Base-by-base conservation (phyloP, 306 rosid genomes). In the Vigna radiata region DNA sequence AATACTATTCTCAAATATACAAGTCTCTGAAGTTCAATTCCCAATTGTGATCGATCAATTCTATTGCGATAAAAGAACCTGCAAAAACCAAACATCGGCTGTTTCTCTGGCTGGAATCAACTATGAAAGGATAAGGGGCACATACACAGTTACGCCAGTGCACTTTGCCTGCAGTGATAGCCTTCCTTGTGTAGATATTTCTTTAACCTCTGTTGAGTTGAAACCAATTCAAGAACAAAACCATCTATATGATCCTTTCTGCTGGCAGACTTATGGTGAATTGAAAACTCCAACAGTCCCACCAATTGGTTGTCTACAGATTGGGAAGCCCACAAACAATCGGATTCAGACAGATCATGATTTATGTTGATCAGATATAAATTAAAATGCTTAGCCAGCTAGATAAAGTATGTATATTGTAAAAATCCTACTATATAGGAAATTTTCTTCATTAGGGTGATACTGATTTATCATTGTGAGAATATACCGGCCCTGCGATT, bases 131-230 rank as follows among this genome's bases (percentile, higher is more conserved):
- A 91, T 96, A 63, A 84, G 80, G 64, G 99, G 99, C 25, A 96
- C 99, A 44, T 85, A 85, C 76, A 92, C 98, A 5, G 98, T 92
- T 70, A 96, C 89, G 76, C 99, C 89, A 7, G 97, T 91, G 23
- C 96, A 92, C 77, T 93, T 96, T 55, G 99, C 99, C 47, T 96
- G 99, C 59, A 96, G 99, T 58, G 99, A 96, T 84, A 91, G 82
- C 78, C 84, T 91, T 23, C 99, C 99, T 13, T 96, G 99, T 66
- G 85, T 77, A 2, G 99, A 89, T 31, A 92, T 96, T 74, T 89
- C 99, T 12, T 87, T 96, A 68, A 91, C 90, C 53, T 68, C 90
- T 39, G 86, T 96, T 46, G 64, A 91, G 89, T 87, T 96, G 63
- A 84, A 74, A 75, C 98, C 99, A 27, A 11, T 86, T 76, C 99